Evolutionary conservation across 2,329 filamentous ascomycete genomes (phyloP), one percentile per base, ranked within the genome.

Genomic region (Aspergillus vadensis): DNA sequence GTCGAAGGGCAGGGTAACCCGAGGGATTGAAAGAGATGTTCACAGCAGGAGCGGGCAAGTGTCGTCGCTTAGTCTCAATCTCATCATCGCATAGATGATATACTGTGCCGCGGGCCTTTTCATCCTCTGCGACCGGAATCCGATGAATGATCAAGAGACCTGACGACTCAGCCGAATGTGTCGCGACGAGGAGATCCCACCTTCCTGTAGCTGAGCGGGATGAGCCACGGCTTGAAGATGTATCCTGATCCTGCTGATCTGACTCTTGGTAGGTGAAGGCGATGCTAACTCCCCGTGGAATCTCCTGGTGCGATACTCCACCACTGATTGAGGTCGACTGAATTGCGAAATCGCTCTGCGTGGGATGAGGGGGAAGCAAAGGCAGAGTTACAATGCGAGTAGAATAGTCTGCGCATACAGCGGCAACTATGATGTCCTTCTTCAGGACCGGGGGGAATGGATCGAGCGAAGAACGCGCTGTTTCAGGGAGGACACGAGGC

Each of bases 351-450:
- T 79, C 70, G 27, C 75, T 75, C 27, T 74, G 70, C 3, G 71
- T 67, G 19, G 77, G 74, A 41, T 82, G 77, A 23, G 85, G 84
- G 51, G 85, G 84, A 12, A 71, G 70, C 23, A 88, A 74, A 4
- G 86, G 85, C 17, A 87, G 67, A 4, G 81, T 81, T 21, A 88
- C 76, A 51, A 88, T 66, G 30, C 82, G 79, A 10, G 85, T 77
- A n/a, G 80, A 83, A 14, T 80, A 81, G 69, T 88, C 85, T 15
- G 82, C 79, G 64, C 85, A 88, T 15, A 82, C 79, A 4, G 82
- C 81, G 0, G 81, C 78, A 39, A 88, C 76, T 23, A 86, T 76
- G 15, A 88, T 80, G 57, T 77, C 80, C 39, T 77, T 76, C 44
- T 77, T 78, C 58, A 85, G 76, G 36, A 84, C 75, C 27, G 75